phyloP scores from a whole-genome alignment of 75 land plant genomes.

The Adiantum capillusveneris region DNA sequence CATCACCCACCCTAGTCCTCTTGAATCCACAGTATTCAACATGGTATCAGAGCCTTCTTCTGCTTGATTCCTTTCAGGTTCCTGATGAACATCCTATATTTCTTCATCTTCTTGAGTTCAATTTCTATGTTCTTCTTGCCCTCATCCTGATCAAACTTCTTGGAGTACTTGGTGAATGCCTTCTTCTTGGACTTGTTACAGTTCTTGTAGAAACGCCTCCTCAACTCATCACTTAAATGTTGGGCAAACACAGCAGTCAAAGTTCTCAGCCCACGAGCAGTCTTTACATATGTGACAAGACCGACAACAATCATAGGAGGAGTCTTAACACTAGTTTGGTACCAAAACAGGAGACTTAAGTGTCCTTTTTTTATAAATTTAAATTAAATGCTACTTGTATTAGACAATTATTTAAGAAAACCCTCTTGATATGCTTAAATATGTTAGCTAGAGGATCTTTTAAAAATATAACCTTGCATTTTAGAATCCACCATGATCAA shows the following conservation, averaged over 20 bases:
- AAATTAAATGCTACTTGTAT: too few relatives aligned
- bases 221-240: slow-evolving; percentile 69
- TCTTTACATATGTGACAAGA: slow-evolving; percentile 61
- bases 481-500: too few relatives aligned
- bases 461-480: too few relatives aligned
- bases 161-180: slow-evolving; percentile 69
- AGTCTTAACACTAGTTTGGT: too few relatives aligned
- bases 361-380: too few relatives aligned
- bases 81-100: too few relatives aligned
- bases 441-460: too few relatives aligned
- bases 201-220: slow-evolving; percentile 75
- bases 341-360: too few relatives aligned
- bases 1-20: too few relatives aligned
- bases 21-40: too few relatives aligned
- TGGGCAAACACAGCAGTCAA: slow-evolving; percentile 68
- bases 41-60: slow-evolving; percentile 32
- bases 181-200: slow-evolving; percentile 82
- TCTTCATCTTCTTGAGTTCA: slow-evolving; percentile 1
- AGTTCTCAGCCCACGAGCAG: slow-evolving; percentile 61
- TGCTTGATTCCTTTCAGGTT: slow-evolving; percentile 33
- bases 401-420: too few relatives aligned
- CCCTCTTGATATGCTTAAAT: too few relatives aligned
- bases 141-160: slow-evolving; percentile 60
- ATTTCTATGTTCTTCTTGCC: slow-evolving; percentile 62
- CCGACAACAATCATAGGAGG: slow-evolving; percentile 86